These are phyloP conservation scores for Carnegiea gigantea DNA, from an alignment of 179 eudicot species.

Conservation along the genomic window DNA sequence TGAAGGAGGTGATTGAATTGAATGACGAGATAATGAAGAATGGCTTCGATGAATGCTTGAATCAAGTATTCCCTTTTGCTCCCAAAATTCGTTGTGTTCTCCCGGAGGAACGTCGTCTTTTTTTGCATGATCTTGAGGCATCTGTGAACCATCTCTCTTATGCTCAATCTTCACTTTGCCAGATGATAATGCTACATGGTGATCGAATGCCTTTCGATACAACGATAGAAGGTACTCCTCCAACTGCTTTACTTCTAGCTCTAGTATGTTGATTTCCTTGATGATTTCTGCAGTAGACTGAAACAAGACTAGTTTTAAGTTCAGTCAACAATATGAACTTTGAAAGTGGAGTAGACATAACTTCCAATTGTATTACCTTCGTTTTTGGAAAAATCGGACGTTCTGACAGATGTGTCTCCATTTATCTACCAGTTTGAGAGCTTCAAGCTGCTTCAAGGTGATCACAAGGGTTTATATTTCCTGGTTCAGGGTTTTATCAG, in stretches of 20 bases:
- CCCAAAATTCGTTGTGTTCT: slow-evolving; percentile 16
- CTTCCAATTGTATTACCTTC: slow-evolving; percentile 19
- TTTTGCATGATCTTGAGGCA: neutral
- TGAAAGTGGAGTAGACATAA: neutral
- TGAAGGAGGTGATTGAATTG: slow-evolving; percentile 38
- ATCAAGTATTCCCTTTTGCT: slow-evolving; percentile 25
- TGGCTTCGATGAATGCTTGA: slow-evolving; percentile 51
- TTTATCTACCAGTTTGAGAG: neutral
- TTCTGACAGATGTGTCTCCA: slow-evolving; percentile 25
- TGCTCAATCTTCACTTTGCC: slow-evolving; percentile 16
- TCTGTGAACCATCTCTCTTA: slow-evolving; percentile 24
- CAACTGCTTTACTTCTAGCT: slow-evolving; percentile 54
- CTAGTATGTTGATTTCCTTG: slow-evolving; percentile 30
- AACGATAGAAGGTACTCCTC: slow-evolving; percentile 63
- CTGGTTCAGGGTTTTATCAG: neutral
- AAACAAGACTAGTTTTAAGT: neutral
- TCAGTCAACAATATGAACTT: neutral
- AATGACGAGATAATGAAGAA: slow-evolving; percentile 62
- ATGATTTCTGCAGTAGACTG: slow-evolving; percentile 26
- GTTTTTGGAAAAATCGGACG: slow-evolving; percentile 20
- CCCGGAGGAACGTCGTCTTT: neutral
- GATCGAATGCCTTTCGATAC: slow-evolving; percentile 49
- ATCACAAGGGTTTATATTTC: neutral
- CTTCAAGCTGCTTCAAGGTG: neutral
- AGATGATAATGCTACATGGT: slow-evolving; percentile 26